Conservation (phyloP, 768 basidiomycete genomes). For the Daedalea quercina region DNA sequence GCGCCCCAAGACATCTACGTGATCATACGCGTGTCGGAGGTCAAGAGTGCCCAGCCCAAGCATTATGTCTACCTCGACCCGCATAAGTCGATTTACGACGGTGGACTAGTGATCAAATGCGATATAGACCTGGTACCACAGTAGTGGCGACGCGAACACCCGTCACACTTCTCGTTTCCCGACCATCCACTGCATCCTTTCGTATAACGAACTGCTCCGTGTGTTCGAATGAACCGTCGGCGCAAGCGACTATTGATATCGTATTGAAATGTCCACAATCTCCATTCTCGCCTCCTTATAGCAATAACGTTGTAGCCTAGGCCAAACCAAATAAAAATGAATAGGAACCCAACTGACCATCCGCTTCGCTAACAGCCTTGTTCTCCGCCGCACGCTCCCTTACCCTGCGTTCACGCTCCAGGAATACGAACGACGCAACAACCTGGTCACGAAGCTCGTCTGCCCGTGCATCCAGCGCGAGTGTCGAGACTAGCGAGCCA, state of each 20-base stretch:
- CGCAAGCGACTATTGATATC: too few species aligned
- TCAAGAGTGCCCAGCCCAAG: neutral
- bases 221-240: too few species aligned
- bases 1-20: conserved; percentile 2
- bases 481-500: conserved; percentile 18
- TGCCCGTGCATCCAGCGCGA: conserved; percentile 28
- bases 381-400: conserved; percentile 23
- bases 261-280: too few species aligned
- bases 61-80: conserved; percentile 3
- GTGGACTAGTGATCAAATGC: neutral
- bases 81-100: neutral
- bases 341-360: neutral
- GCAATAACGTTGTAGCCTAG: too few species aligned
- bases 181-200: too few species aligned
- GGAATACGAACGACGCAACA: conserved; percentile 34
- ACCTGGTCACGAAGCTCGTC: conserved; percentile 30
- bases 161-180: too few species aligned
- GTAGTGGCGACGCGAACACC: too few species aligned
- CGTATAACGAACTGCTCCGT: too few species aligned
- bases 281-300: too few species aligned
- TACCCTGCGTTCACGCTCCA: conserved; percentile 33
- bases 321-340: too few species aligned
- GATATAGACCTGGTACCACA: conserved; percentile 1
- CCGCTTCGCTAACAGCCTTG: conserved; percentile 3
- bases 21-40: conserved; percentile 1